Percentiles rank a stretch among this genome's conserved stretches.
Evolutionary conservation across 2,329 filamentous ascomycete genomes (phyloP).

Genomic region (Fusarium coicis): DNA sequence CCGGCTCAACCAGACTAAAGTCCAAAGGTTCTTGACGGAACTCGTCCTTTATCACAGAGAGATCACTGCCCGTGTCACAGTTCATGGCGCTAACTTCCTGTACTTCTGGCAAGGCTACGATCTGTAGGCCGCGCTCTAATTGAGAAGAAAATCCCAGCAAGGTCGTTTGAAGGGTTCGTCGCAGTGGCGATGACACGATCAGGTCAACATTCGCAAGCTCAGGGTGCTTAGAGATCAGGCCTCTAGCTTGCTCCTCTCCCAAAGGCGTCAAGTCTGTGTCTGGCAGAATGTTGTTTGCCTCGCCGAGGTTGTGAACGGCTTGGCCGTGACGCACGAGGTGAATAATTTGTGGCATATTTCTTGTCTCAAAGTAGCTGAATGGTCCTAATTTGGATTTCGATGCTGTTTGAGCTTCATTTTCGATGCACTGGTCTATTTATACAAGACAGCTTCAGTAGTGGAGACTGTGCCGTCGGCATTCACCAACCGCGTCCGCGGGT

Average conservation of each 20-base stretch:
- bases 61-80: neutral
- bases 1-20: neutral
- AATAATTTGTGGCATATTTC: neutral
- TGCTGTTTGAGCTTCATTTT: fast-evolving
- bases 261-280: neutral
- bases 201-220: neutral
- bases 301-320: neutral
- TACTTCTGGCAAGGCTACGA: neutral
- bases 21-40: neutral
- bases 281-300: neutral
- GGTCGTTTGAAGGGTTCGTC: neutral
- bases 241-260: neutral
- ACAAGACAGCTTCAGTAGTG: neutral
- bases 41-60: neutral
- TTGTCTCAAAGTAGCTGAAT: fast-evolving
- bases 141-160: neutral
- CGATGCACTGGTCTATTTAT: neutral
- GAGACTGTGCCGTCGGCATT: neutral
- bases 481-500: neutral
- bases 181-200: neutral
- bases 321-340: neutral
- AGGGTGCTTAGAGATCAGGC: neutral
- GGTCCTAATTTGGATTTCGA: fast-evolving
- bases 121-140: neutral
- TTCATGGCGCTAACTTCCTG: neutral